Base-by-base conservation (phyloP, 2,329 filamentous ascomycete species). In the Colletotrichum chrysophilum region DNA sequence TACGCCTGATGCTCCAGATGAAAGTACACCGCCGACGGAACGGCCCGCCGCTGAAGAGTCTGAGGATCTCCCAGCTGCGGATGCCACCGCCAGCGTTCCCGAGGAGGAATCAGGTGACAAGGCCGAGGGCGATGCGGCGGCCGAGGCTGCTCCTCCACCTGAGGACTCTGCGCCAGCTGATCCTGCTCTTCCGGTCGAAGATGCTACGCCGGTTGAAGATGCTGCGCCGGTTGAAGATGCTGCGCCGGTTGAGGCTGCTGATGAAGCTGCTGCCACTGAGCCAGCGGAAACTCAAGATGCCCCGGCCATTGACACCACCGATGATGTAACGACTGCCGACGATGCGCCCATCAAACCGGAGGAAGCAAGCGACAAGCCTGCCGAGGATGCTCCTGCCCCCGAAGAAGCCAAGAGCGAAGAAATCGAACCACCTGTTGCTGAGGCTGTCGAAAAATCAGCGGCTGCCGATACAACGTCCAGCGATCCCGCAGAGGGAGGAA, bases 1-100 rank as follows among this genome's bases (percentile, higher is more conserved):
- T 12, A 8, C 61, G 16, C 24, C 58, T 3, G 67, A 67, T 1
- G 24, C 55, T 58, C 2, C 18, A 48, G 43, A 0, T 9, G 43
- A 48, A 52, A 52, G n/a, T 21, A 21, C 43, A 52, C 43, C 3
- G 43, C 10, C n/a, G n/a, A 21, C n/a, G 0, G 43, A 52, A 21
- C 10, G n/a, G n/a, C 43, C 43, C 1, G 43, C 43, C 43, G n/a
- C 43, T 21, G 77, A 78, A 26, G 24, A 48, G 5, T n/a, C 76
- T 8, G 66, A 76, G 30, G 75, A 77, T 21, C 9, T 71, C 61
- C 58, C 69, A 38, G 58, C 61, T 56, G 43, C 48, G 28, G 77
- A 78, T 62, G 68, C 76, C 32, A 34, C 78, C 12, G 38, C 64
- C 28, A 26, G 18, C 7, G 18, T 34, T 21, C 58, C 30, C 3